These are phyloP conservation scores for Septoria linicola DNA, from an alignment of 2,329 filamentous ascomycete species.

Conservation along the genomic window DNA sequence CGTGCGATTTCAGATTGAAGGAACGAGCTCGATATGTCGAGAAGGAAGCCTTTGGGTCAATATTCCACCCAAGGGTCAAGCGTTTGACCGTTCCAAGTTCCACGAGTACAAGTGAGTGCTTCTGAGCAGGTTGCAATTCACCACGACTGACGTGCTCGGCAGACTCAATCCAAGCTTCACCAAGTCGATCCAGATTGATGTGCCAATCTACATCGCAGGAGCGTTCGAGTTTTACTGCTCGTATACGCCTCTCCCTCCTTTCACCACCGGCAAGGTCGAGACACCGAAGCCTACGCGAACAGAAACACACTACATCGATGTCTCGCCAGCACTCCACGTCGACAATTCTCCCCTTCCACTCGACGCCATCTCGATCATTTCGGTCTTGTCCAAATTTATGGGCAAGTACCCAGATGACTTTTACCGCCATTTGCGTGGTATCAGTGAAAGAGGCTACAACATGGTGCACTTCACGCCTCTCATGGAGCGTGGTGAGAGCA, in stretches of 20 bases:
- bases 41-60: conserved; percentile 97
- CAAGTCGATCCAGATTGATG: conserved; percentile 81
- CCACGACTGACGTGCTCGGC: conserved; percentile 25
- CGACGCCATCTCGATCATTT: conserved; percentile 86
- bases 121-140: neutral
- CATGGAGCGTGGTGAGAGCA: conserved; percentile 82
- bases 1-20: conserved; percentile 86
- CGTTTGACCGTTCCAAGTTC: conserved; percentile 77
- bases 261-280: conserved; percentile 58
- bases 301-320: conserved; percentile 85
- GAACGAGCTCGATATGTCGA: conserved; percentile 91
- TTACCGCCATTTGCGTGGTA: conserved; percentile 83
- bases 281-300: conserved; percentile 59
- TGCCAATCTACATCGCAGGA: conserved; percentile 78
- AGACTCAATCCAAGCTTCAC: conserved; percentile 93
- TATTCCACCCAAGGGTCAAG: conserved; percentile 72
- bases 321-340: conserved; percentile 75
- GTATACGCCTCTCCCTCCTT: conserved; percentile 80
- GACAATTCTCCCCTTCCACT: conserved; percentile 74
- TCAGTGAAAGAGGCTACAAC: conserved; percentile 91
- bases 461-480: conserved; percentile 98
- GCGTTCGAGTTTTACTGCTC: conserved; percentile 94
- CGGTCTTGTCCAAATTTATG: conserved; percentile 97
- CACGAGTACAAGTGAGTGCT: conserved; percentile 78
- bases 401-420: conserved; percentile 86